These are phyloP conservation scores for Salvia sclarea DNA, from an alignment of 305 asterid genomes.

Conservation along the genomic window DNA sequence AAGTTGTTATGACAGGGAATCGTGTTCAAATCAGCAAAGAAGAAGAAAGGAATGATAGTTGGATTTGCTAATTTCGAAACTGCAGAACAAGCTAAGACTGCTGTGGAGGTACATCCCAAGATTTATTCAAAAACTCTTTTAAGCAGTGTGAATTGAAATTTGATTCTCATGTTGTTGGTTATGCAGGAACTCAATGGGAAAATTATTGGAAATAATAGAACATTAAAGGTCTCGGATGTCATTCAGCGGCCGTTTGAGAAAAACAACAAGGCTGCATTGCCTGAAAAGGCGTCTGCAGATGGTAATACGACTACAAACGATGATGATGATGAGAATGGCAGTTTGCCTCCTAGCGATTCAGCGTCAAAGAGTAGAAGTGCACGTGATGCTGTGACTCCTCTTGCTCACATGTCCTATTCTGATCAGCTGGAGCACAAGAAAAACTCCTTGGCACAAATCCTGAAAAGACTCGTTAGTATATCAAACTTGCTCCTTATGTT, in stretches of 20 bases:
- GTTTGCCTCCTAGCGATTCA: constrained; percentile 38
- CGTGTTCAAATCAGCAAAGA: constrained; percentile 73
- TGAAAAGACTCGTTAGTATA: constrained; percentile 71
- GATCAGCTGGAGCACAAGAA: constrained; percentile 87
- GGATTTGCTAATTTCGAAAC: constrained; percentile 82
- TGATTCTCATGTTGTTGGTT: constrained; percentile 31
- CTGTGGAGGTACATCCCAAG: constrained; percentile 48
- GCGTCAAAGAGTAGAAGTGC: constrained; percentile 58
- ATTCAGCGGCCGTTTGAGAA: constrained; percentile 72
- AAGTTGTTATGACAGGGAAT: constrained; percentile 49
- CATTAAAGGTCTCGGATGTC: constrained; percentile 70
- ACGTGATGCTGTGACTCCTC: constrained; percentile 92
- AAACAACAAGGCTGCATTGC: constrained; percentile 41
- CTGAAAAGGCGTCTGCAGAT: constrained; percentile 33
- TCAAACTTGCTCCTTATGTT: constrained; percentile 10
- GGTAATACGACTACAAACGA: constrained; percentile 32
- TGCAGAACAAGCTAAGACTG: constrained; percentile 55
- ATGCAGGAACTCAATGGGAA: constrained; percentile 79
- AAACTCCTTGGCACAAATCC: constrained; percentile 60
- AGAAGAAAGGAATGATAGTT: constrained; percentile 89
- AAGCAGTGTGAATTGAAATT: neutral
- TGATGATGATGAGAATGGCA: constrained; percentile 47
- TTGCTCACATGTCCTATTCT: constrained; percentile 81
- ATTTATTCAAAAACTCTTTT: constrained; percentile 1
- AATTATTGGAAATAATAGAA: constrained; percentile 68